A percentile compares a stretch with the other conserved stretches of the same genome.
Evolutionary conservation across 2,329 filamentous ascomycete species (phyloP).

Genomic region (Calonectria leucothoes): DNA sequence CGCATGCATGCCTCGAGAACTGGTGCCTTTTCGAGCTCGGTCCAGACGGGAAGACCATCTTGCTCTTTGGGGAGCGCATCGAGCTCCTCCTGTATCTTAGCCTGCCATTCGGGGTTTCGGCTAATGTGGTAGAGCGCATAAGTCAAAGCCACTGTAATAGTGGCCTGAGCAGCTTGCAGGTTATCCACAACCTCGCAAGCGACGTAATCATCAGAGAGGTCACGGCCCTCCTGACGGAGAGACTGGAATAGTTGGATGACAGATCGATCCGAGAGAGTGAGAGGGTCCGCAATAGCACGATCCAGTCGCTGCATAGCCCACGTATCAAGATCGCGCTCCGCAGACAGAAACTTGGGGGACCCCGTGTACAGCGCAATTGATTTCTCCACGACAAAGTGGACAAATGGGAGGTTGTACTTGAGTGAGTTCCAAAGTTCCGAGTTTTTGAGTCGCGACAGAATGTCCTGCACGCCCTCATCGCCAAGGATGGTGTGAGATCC

Average conservation of each 20-base stretch:
- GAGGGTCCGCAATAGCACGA: not conserved
- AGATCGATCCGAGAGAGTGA: not conserved
- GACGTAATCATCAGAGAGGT: not conserved
- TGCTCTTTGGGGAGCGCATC: not conserved
- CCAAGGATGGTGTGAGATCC: not conserved
- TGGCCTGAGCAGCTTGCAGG: not conserved
- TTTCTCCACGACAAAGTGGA: not conserved
- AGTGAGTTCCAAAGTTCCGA: slow-evolving; percentile 4
- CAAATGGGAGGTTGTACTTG: slow-evolving; percentile 8
- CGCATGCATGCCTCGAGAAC: slow-evolving; percentile 10
- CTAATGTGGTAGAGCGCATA: slow-evolving; percentile 4
- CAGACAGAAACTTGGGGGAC: not conserved
- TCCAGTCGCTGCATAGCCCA: not conserved
- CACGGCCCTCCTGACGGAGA: not conserved
- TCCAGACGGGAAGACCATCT: slow-evolving; percentile 2
- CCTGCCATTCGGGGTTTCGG: slow-evolving; percentile 7
- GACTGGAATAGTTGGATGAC: not conserved
- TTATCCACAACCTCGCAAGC: slow-evolving; percentile 3
- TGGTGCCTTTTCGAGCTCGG: not conserved
- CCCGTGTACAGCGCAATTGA: not conserved
- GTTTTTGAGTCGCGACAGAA: not conserved
- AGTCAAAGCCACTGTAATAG: not conserved
- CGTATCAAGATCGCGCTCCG: not conserved
- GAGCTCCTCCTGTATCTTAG: not conserved
- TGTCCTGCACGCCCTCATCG: not conserved